Evolutionary conservation across 768 basidiomycete genomes (phyloP).

Genomic region (Hortiboletus campestris): DNA sequence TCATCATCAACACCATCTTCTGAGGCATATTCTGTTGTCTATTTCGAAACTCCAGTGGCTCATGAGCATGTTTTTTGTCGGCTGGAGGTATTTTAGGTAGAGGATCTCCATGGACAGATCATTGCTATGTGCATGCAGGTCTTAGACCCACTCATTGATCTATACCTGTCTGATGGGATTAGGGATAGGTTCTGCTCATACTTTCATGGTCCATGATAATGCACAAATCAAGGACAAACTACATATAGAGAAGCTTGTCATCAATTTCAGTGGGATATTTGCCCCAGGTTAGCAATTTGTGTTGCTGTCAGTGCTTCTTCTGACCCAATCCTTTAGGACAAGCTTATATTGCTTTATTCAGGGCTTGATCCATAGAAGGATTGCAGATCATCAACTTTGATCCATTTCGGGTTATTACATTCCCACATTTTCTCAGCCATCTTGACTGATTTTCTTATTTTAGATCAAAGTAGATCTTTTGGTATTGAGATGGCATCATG

Average conservation of each 20-base stretch:
- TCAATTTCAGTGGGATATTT: neutral
- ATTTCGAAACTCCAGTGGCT: neutral
- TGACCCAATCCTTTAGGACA: neutral
- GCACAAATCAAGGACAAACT: conserved; percentile 1
- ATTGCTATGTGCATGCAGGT: neutral
- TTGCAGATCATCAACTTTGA: neutral
- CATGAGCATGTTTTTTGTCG: neutral
- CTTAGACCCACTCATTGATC: rapidly evolving
- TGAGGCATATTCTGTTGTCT: neutral
- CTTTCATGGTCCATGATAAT: neutral
- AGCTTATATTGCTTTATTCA: neutral
- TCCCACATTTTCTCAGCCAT: too few species aligned
- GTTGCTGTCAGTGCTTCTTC: too few species aligned
- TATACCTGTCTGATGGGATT: too few species aligned
- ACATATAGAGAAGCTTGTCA: neutral
- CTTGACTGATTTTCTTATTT: too few species aligned
- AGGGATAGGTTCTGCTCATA: neutral
- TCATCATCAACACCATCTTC: too few species aligned
- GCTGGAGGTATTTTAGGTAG: neutral
- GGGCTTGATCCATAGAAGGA: neutral
- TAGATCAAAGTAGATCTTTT: neutral
- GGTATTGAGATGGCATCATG: too few species aligned
- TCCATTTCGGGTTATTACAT: neutral
- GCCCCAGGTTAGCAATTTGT: neutral
- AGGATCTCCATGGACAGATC: neutral